phyloP scores from a whole-genome alignment of 2,329 filamentous ascomycete species.

The Paecilomyces niveus region DNA sequence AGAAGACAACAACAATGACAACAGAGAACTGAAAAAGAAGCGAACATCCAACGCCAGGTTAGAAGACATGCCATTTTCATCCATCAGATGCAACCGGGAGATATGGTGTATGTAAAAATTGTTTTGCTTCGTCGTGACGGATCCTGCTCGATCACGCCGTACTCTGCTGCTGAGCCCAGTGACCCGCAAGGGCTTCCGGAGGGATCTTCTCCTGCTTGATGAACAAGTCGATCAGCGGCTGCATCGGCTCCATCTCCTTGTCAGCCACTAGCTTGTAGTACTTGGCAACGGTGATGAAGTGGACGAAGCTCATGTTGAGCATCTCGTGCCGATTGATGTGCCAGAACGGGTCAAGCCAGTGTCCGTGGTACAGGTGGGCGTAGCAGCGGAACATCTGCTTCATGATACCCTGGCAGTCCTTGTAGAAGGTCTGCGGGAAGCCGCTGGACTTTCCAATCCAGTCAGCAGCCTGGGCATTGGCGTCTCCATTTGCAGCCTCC shows the following conservation, averaged over 20 bases:
- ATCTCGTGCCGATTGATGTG: slow-evolving; percentile 65
- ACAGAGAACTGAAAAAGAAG: neutral
- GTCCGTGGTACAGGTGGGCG: slow-evolving; percentile 94
- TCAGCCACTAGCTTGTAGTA: slow-evolving; percentile 78
- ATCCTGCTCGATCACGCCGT: neutral
- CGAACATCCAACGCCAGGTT: neutral
- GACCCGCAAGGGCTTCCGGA: slow-evolving; percentile 48
- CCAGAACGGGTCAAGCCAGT: slow-evolving; percentile 80
- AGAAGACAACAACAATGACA: neutral
- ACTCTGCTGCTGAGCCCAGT: slow-evolving; percentile 31
- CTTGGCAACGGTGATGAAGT: slow-evolving; percentile 74
- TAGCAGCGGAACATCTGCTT: slow-evolving; percentile 99
- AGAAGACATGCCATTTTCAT: neutral
- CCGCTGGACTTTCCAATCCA: slow-evolving; percentile 91
- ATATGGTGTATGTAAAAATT: neutral
- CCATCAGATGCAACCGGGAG: neutral
- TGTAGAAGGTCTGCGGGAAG: slow-evolving; percentile 83
- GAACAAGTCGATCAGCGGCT: slow-evolving; percentile 87
- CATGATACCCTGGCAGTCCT: slow-evolving; percentile 88
- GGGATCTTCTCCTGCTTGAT: slow-evolving; percentile 83
- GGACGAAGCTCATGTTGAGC: slow-evolving; percentile 80
- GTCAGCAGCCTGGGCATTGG: slow-evolving; percentile 46
- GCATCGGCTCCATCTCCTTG: slow-evolving; percentile 91
- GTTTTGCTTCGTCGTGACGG: neutral
- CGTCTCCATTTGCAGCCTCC: slow-evolving; percentile 42